A percentile compares a stretch with the other conserved stretches of the same genome.
These are phyloP conservation scores for Torulaspora indica DNA, from an alignment of 805 yeast species.

Conservation along the genomic window DNA sequence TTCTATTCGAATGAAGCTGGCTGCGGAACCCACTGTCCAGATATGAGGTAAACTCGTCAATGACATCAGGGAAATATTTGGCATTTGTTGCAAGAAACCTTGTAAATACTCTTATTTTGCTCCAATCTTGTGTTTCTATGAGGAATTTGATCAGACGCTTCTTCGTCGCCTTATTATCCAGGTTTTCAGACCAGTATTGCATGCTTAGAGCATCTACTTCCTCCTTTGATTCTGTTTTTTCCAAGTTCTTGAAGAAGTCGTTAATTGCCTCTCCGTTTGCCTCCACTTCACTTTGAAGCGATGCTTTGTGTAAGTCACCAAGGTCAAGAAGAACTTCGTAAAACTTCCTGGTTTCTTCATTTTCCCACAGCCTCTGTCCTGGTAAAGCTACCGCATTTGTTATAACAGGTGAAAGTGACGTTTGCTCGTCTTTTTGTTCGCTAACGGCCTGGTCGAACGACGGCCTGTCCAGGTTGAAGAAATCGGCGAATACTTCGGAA, in stretches of 20 bases:
- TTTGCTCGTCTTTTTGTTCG: slow-evolving; percentile 26
- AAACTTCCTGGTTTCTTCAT: slow-evolving; percentile 58
- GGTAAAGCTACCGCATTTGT: slow-evolving; percentile 22
- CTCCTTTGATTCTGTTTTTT: slow-evolving; percentile 41
- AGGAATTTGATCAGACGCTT: slow-evolving; percentile 56
- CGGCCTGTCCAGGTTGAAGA: slow-evolving; percentile 40
- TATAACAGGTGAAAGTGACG: slow-evolving; percentile 30
- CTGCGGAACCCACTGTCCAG: slow-evolving; percentile 58
- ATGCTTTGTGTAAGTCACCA: slow-evolving; percentile 33
- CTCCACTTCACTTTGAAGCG: slow-evolving; percentile 8
- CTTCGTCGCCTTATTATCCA: slow-evolving; percentile 70
- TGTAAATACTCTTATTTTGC: slow-evolving; percentile 48
- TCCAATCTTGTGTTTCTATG: slow-evolving; percentile 44
- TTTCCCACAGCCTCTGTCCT: slow-evolving; percentile 52
- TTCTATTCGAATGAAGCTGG: slow-evolving; percentile 49
- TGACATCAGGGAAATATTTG: slow-evolving; percentile 45
- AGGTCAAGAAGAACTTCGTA: slow-evolving; percentile 52
- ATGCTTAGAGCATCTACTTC: slow-evolving; percentile 47
- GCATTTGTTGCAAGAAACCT: slow-evolving; percentile 65
- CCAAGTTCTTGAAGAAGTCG: slow-evolving; percentile 42
- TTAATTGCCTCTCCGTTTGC: slow-evolving; percentile 32
- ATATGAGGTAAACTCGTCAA: slow-evolving; percentile 47
- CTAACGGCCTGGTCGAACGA: slow-evolving; percentile 29
- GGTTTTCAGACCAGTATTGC: slow-evolving; percentile 45
- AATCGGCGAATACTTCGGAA: slow-evolving; percentile 42